Percentiles rank a stretch among this genome's conserved stretches.
phyloP scores from a whole-genome alignment of 441 rosid genomes.

The Populus hybrid region DNA sequence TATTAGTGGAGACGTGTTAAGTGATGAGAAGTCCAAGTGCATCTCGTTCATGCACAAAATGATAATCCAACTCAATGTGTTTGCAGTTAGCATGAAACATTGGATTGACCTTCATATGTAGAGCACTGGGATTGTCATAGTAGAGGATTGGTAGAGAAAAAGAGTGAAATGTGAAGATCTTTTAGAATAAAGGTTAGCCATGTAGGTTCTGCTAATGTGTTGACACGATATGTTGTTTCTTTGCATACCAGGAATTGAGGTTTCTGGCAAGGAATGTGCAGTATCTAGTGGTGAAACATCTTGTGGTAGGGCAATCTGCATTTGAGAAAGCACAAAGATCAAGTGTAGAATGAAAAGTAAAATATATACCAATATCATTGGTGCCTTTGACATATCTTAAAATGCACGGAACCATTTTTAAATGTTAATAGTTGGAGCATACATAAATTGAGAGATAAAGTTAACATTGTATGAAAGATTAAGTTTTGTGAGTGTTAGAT shows the following conservation, averaged over 20 bases:
- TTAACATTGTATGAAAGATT: not conserved
- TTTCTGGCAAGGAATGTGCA: not conserved
- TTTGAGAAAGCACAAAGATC: not conserved
- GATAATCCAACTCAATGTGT: not conserved
- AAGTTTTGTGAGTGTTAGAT: not conserved
- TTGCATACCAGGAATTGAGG: not conserved
- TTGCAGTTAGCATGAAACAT: not conserved
- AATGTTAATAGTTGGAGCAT: not conserved
- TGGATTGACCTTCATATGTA: not conserved
- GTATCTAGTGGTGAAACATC: not conserved
- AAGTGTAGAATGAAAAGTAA: not conserved
- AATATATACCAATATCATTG: too few species aligned
- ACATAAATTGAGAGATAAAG: constrained; percentile 5
- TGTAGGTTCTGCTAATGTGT: not conserved
- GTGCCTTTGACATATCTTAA: not conserved
- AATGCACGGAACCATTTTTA: not conserved
- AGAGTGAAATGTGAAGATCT: not conserved
- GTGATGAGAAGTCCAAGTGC: not conserved
- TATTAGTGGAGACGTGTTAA: not conserved
- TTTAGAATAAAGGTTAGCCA: not conserved
- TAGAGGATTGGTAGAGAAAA: not conserved
- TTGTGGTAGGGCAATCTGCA: not conserved
- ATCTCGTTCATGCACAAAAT: not conserved
- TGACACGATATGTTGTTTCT: not conserved
- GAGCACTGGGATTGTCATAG: not conserved